phyloP scores from a whole-genome alignment of 163 green algal genomes.

The Scenedesmus sp. region DNA sequence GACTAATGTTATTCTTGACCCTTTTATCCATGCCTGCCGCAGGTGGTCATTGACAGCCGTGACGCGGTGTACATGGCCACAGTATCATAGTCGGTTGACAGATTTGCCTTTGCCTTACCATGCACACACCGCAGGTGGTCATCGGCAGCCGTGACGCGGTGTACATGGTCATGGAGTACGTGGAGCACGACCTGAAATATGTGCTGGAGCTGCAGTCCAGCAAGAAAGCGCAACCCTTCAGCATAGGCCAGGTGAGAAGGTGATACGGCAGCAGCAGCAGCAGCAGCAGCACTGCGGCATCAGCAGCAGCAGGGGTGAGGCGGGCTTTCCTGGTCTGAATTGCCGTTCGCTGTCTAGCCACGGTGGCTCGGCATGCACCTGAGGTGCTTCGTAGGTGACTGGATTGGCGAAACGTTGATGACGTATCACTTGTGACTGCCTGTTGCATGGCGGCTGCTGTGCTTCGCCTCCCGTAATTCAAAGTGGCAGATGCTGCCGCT shows the following conservation, averaged over 20 bases:
- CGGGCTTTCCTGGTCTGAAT: too few relatives aligned
- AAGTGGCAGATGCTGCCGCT: background rate
- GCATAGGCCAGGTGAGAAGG: slow-evolving; percentile 38
- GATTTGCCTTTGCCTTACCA: background rate
- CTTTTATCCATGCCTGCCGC: background rate
- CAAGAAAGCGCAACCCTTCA: slow-evolving; percentile 45
- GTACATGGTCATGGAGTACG: slow-evolving; percentile 99
- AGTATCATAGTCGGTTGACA: slow-evolving; percentile 53
- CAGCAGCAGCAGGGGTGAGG: too few relatives aligned
- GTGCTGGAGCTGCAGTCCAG: slow-evolving; percentile 82
- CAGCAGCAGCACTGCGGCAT: background rate
- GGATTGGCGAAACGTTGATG: too few relatives aligned
- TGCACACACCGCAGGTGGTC: slow-evolving; percentile 18
- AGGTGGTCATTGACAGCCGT: background rate
- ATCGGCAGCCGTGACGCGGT: slow-evolving; percentile 62
- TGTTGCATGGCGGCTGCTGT: background rate
- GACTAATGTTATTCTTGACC: background rate
- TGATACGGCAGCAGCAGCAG: background rate
- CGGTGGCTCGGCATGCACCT: too few relatives aligned
- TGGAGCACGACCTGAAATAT: slow-evolving; percentile 96
- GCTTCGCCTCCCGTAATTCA: too few relatives aligned
- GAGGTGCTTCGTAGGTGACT: too few relatives aligned
- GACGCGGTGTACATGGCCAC: slow-evolving; percentile 96
- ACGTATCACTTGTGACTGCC: too few relatives aligned
- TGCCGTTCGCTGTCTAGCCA: too few relatives aligned